These are phyloP conservation scores for Zoysia pacifica DNA, from an alignment of 176 grass and related monocot species.

Conservation along the genomic window DNA sequence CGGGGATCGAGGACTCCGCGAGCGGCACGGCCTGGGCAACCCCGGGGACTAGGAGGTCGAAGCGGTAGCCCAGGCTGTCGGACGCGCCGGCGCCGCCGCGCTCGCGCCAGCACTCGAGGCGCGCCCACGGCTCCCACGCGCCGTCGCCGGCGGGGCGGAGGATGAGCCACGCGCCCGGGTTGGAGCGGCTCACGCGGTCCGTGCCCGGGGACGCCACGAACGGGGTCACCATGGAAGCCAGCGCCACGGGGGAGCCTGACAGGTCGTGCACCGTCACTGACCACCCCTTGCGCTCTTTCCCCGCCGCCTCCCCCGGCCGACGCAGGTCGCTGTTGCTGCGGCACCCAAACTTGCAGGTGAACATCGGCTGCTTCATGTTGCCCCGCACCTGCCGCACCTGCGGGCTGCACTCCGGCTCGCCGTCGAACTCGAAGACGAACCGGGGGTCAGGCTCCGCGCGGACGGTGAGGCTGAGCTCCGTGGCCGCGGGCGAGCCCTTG, in stretches of 20 bases:
- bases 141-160: constrained; percentile 73
- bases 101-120: constrained; percentile 95
- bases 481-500: constrained; percentile 10
- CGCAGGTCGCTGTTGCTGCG: constrained; percentile 78
- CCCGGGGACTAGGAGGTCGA: constrained; percentile 74
- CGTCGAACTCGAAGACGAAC: constrained; percentile 90
- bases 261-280: constrained; percentile 98
- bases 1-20: constrained; percentile 59
- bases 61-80: constrained; percentile 83
- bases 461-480: constrained; percentile 68
- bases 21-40: constrained; percentile 57
- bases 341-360: constrained; percentile 95
- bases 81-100: constrained; percentile 56
- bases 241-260: constrained; percentile 82
- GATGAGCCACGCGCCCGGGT: constrained; percentile 95
- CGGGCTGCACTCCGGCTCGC: constrained; percentile 88
- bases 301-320: constrained; percentile 43
- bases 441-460: constrained; percentile 76
- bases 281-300: constrained; percentile 95
- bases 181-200: constrained; percentile 80
- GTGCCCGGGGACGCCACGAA: constrained; percentile 86
- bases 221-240: constrained; percentile 94
- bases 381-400: constrained; percentile 74
- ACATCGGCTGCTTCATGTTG: constrained; percentile 78
- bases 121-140: constrained; percentile 92